phyloP scores from a whole-genome alignment of 768 basidiomycete species.

The Phylloporus arenicola region DNA sequence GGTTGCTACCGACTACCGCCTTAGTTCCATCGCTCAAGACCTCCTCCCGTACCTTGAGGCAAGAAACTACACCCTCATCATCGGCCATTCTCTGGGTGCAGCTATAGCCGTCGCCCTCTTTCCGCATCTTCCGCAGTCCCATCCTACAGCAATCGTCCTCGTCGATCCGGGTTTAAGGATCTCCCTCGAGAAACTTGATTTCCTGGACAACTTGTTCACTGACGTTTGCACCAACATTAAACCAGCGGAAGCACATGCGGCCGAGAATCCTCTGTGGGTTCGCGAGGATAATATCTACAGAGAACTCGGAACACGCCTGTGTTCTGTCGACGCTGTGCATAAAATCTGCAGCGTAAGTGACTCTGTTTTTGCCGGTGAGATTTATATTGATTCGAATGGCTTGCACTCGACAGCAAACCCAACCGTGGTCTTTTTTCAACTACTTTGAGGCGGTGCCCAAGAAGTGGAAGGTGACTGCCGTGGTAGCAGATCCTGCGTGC shows the following conservation, averaged over 20 bases:
- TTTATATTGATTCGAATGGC: neutral
- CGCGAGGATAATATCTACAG: conserved; percentile 2
- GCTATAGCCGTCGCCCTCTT: conserved; percentile 5
- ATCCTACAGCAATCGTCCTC: conserved; percentile 14
- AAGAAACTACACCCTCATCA: conserved; percentile 7
- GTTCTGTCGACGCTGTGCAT: conserved; percentile 2
- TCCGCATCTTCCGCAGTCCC: neutral
- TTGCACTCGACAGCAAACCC: conserved; percentile 7
- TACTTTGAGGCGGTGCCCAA: neutral
- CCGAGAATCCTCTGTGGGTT: conserved; percentile 16
- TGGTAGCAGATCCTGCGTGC: conserved; percentile 19
- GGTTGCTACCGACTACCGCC: conserved; percentile 8
- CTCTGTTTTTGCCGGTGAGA: neutral
- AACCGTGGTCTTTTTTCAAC: conserved; percentile 17
- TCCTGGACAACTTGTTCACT: neutral
- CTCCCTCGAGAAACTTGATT: neutral
- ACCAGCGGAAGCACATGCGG: neutral
- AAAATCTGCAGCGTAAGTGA: neutral
- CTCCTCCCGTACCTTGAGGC: conserved; percentile 16
- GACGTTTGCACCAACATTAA: neutral
- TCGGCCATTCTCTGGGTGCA: conserved; percentile 20
- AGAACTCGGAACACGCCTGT: conserved; percentile 11
- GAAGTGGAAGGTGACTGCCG: conserved; percentile 11
- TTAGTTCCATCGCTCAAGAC: conserved; percentile 11
- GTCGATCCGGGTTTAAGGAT: conserved; percentile 15